phyloP scores from a whole-genome alignment of 768 basidiomycete species.

The Thelephora ganbajun region DNA sequence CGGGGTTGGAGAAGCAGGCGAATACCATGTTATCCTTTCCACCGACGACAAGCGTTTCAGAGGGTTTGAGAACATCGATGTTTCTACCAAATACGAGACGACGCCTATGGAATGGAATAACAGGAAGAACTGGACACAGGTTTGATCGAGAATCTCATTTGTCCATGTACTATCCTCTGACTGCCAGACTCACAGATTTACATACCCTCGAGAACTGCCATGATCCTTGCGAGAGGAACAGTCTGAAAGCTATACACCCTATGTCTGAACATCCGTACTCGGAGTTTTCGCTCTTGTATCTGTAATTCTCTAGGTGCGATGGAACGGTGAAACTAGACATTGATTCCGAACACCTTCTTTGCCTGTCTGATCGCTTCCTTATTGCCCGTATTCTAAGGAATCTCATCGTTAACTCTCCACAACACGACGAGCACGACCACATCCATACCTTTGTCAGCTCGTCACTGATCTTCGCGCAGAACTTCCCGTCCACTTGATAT shows the following conservation, averaged over 20 bases:
- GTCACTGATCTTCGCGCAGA: conserved; percentile 91
- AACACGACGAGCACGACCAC: not conserved
- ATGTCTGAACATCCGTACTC: not conserved
- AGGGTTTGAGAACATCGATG: conserved; percentile 70
- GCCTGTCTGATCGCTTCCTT: not conserved
- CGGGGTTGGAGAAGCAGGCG: conserved; percentile 73
- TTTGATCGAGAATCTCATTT: conserved; percentile 26
- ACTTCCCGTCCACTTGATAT: conserved; percentile 50
- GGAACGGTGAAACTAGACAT: not conserved
- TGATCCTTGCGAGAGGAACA: conserved; percentile 41
- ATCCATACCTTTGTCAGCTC: conserved; percentile 62
- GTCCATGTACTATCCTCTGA: not conserved
- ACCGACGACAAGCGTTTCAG: conserved; percentile 85
- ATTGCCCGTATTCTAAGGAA: not conserved
- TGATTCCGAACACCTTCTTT: not conserved
- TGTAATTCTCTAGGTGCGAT: not conserved
- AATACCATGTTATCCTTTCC: conserved; percentile 68
- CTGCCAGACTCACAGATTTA: conserved; percentile 36
- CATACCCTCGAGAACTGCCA: conserved; percentile 49
- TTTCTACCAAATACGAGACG: conserved; percentile 58
- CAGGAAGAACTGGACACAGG: conserved; percentile 84
- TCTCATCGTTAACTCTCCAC: not conserved
- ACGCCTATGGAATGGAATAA: conserved; percentile 84
- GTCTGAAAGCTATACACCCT: not conserved
- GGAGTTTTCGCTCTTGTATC: not conserved